Evolutionary conservation across 257 asterid species (phyloP).

Genomic region (Salvia hispanica): DNA sequence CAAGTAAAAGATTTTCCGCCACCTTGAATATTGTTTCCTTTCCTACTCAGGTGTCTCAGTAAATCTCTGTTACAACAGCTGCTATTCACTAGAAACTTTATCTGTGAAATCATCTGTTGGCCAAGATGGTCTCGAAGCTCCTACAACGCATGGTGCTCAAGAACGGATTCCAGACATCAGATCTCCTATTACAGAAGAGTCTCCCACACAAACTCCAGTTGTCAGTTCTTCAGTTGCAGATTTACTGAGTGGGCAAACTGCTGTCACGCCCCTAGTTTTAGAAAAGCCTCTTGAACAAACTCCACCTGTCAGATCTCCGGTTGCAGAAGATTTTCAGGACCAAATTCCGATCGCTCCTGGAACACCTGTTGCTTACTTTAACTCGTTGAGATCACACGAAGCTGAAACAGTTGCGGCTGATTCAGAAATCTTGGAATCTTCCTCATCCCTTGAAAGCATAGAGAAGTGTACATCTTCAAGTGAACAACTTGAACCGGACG

Average conservation of each 20-base stretch:
- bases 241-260: slow-evolving; percentile 33
- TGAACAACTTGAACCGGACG: slow-evolving; percentile 43
- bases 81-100: slow-evolving; percentile 30
- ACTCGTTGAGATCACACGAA: slow-evolving; percentile 47
- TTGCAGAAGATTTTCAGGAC: slow-evolving; percentile 28
- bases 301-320: slow-evolving; percentile 30
- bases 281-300: slow-evolving; percentile 8
- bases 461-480: slow-evolving; percentile 35
- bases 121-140: slow-evolving; percentile 28
- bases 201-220: slow-evolving; percentile 14
- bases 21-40: slow-evolving; percentile 22
- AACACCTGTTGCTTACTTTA: slow-evolving; percentile 53
- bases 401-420: slow-evolving; percentile 37
- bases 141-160: slow-evolving; percentile 27
- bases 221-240: slow-evolving; percentile 34
- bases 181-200: slow-evolving; percentile 26
- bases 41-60: slow-evolving; percentile 48
- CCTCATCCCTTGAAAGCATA: slow-evolving; percentile 42
- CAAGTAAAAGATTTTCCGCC: slow-evolving; percentile 12
- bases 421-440: slow-evolving; percentile 38
- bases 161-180: slow-evolving; percentile 37
- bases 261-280: slow-evolving; percentile 27
- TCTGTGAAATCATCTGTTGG: slow-evolving; percentile 19
- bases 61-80: slow-evolving; percentile 35
- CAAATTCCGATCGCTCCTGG: slow-evolving; percentile 63